phyloP scores from a whole-genome alignment of 163 green algal species.

The Prototheca wickerhamii region DNA sequence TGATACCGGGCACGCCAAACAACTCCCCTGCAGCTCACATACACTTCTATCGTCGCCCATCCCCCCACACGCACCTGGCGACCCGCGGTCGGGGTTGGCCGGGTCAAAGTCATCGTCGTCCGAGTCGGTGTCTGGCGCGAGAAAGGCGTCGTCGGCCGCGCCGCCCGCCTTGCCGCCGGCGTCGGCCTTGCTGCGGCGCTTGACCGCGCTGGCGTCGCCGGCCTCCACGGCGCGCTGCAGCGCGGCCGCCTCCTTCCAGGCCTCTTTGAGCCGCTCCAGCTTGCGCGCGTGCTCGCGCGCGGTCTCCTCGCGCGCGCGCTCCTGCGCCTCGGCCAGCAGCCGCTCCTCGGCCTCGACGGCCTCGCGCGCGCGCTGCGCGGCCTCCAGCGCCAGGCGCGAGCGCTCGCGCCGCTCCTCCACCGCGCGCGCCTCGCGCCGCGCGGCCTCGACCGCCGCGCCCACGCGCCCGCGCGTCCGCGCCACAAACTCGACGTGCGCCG shows the following conservation, averaged over 20 bases:
- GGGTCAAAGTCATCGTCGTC: constrained; percentile 15
- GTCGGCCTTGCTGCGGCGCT: constrained; percentile 19
- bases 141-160: constrained; percentile 1
- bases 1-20: too few relatives aligned
- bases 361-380: constrained; percentile 1
- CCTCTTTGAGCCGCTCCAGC: constrained; percentile 33
- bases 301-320: constrained; percentile 9
- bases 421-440: constrained; percentile 5
- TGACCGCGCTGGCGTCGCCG: constrained; percentile 32
- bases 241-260: constrained; percentile 29
- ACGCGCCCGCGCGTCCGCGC: constrained; percentile 14
- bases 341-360: constrained; percentile 9
- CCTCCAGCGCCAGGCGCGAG: constrained; percentile 11
- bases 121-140: constrained; percentile 9
- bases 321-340: constrained; percentile 17
- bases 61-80: not conserved
- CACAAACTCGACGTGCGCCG: constrained; percentile 52
- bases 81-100: not conserved
- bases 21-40: too few relatives aligned
- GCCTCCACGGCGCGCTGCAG: constrained; percentile 26
- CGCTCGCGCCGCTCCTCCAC: constrained; percentile 4
- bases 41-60: not conserved
- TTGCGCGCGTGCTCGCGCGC: constrained; percentile 23
- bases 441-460: not conserved
- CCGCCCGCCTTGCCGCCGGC: not conserved